A percentile compares a stretch with the other conserved stretches of the same genome.
These are phyloP conservation scores for Halophytophthora batemanensis DNA, from an alignment of 352 stramenopile genomes.

Conservation along the genomic window DNA sequence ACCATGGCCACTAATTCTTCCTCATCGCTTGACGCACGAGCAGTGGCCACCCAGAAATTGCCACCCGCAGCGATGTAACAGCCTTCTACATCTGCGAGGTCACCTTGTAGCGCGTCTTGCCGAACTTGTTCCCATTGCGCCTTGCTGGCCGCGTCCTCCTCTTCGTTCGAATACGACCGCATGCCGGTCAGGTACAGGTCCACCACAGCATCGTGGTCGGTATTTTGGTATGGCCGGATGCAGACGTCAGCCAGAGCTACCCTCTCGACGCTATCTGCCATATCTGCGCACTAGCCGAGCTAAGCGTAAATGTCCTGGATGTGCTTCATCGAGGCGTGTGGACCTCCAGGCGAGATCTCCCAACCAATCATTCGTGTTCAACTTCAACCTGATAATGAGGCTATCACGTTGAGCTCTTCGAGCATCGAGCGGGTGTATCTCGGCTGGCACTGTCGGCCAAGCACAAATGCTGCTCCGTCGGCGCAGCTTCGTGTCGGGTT, in stretches of 20 bases:
- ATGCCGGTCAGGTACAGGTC: slow-evolving; percentile 33
- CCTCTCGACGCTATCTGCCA: background rate
- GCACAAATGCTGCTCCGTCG: too few relatives aligned
- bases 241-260: background rate
- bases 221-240: slow-evolving; percentile 18
- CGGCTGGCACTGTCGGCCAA: too few relatives aligned
- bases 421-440: background rate
- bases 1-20: slow-evolving; percentile 28
- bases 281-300: background rate
- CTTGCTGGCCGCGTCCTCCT: slow-evolving; percentile 22
- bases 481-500: background rate
- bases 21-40: background rate
- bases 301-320: background rate
- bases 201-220: slow-evolving; percentile 21
- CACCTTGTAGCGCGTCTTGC: slow-evolving; percentile 19
- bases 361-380: too few relatives aligned
- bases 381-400: too few relatives aligned
- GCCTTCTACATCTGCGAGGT: slow-evolving; percentile 30
- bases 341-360: too few relatives aligned
- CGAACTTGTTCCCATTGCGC: slow-evolving; percentile 19
- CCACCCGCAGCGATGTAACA: slow-evolving; percentile 21
- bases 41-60: slow-evolving; percentile 35
- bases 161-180: slow-evolving; percentile 25
- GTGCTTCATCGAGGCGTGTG: slow-evolving; percentile 6
- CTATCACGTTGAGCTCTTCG: background rate